Evolutionary conservation across 306 rosid genomes (phyloP).

Genomic region (Adenanthera pavonina): DNA sequence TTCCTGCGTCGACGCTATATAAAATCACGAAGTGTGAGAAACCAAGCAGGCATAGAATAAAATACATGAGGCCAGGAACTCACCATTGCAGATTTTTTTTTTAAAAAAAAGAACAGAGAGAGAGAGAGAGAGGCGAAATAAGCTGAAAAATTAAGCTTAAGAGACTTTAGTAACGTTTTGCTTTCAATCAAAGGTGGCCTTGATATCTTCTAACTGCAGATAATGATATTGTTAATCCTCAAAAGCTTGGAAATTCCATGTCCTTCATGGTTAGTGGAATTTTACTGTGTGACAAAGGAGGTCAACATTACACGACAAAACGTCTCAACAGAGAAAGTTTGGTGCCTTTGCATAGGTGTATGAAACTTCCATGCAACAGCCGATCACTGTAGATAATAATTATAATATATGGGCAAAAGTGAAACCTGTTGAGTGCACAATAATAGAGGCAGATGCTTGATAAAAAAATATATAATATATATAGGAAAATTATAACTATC

Average conservation of each 20-base stretch:
- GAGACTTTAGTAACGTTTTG: slow-evolving; percentile 15
- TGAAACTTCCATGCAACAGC: slow-evolving; percentile 54
- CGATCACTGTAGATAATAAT: slow-evolving; percentile 39
- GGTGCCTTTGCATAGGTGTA: slow-evolving; percentile 40
- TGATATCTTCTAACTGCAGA: slow-evolving; percentile 29
- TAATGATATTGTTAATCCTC: slow-evolving; percentile 49
- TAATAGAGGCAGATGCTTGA: slow-evolving; percentile 49
- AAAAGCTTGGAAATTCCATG: slow-evolving; percentile 55
- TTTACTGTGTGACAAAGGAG: slow-evolving; percentile 59
- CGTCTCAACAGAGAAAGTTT: slow-evolving; percentile 24
- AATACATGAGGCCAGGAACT: slow-evolving; percentile 10
- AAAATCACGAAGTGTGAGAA: slow-evolving; percentile 19
- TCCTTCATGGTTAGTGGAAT: slow-evolving; percentile 69
- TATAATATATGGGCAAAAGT: slow-evolving; percentile 45
- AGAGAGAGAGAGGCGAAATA: neutral
- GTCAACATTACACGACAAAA: slow-evolving; percentile 87
- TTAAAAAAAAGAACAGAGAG: neutral
- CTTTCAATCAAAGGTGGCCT: slow-evolving; percentile 30
- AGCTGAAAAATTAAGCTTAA: slow-evolving; percentile 28
- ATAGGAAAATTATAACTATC: slow-evolving; percentile 46
- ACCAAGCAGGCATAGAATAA: neutral
- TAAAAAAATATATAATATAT: slow-evolving; percentile 12
- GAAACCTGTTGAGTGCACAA: slow-evolving; percentile 69
- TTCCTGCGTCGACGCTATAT: slow-evolving; percentile 19
- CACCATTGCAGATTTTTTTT: neutral